Conservation (phyloP, 495 filamentous ascomycete species). For the Sordaria brevicollis region DNA sequence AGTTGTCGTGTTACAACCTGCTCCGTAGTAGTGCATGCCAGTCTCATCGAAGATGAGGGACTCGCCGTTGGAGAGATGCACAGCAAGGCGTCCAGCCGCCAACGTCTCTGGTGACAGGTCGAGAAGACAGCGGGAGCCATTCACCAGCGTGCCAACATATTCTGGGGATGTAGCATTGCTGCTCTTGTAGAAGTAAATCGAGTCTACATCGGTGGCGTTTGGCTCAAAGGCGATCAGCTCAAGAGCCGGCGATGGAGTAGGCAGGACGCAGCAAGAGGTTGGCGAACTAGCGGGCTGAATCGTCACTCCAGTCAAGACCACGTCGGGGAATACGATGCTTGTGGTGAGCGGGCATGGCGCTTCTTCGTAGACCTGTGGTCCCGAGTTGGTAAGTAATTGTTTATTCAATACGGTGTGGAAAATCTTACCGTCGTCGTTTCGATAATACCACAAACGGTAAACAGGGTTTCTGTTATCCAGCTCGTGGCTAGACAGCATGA, state of each 20-base stretch:
- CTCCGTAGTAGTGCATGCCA: constrained; percentile 12
- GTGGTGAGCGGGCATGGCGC: neutral
- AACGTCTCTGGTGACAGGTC: constrained; percentile 11
- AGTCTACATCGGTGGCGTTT: neutral
- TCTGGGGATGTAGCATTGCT: constrained; percentile 10
- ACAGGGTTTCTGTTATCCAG: constrained; percentile 12
- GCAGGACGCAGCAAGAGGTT: constrained; percentile 12
- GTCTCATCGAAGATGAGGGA: constrained; percentile 10
- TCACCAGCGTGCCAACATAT: constrained; percentile 9
- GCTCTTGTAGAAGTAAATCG: constrained; percentile 10
- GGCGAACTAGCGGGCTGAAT: constrained; percentile 13
- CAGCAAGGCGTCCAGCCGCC: constrained; percentile 2
- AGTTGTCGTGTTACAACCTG: constrained; percentile 4
- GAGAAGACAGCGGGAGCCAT: constrained; percentile 7
- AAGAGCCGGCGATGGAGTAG: constrained; percentile 6
- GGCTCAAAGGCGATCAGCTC: constrained; percentile 6
- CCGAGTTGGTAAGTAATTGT: neutral
- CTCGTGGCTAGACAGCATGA: constrained; percentile 7
- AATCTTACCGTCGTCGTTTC: constrained; percentile 7
- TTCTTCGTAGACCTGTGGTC: constrained; percentile 1
- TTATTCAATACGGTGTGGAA: neutral
- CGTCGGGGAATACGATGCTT: constrained; percentile 6
- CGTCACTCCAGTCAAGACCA: constrained; percentile 8
- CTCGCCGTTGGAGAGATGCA: constrained; percentile 2
- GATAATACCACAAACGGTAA: constrained; percentile 2